Conservation (phyloP, 257 asterid species). For the Lantana camara region DNA sequence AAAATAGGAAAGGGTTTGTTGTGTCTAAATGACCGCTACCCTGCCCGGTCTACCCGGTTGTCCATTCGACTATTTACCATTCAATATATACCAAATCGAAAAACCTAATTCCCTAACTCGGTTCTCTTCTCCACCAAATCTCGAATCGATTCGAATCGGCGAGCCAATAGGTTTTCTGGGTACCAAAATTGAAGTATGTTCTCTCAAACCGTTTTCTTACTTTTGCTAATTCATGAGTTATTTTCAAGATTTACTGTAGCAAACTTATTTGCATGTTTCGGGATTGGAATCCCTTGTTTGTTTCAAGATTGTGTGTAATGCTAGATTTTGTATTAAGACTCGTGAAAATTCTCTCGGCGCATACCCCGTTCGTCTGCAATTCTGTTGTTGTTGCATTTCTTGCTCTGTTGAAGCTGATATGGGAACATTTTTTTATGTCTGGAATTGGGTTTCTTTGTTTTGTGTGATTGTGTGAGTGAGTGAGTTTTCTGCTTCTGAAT, state of each 20-base stretch:
- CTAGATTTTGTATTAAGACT: constrained; percentile 17
- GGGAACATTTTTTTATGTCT: constrained; percentile 16
- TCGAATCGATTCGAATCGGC: constrained; percentile 43
- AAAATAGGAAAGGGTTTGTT: too few relatives aligned
- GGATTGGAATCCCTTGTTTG: constrained; percentile 19
- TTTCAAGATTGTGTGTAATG: constrained; percentile 12
- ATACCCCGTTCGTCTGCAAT: constrained; percentile 22
- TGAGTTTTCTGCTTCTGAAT: constrained; percentile 19
- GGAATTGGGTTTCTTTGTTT: constrained; percentile 18
- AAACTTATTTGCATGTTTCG: constrained; percentile 26
- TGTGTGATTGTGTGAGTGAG: background rate
- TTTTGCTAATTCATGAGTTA: constrained; percentile 13
- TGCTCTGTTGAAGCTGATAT: background rate
- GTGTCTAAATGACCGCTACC: constrained; percentile 28
- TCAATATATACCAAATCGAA: constrained; percentile 22
- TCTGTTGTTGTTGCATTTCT: constrained; percentile 1
- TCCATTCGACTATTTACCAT: constrained; percentile 42
- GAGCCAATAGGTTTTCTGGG: constrained; percentile 9
- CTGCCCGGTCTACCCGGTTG: constrained; percentile 62
- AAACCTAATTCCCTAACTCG: constrained; percentile 51
- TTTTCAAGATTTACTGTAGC: constrained; percentile 18
- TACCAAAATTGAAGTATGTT: constrained; percentile 56
- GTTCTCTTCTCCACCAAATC: constrained; percentile 35
- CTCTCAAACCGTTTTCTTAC: constrained; percentile 16
- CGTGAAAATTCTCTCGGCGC: constrained; percentile 22